Percentiles rank a stretch among this genome's conserved stretches.
phyloP scores from a whole-genome alignment of 129 eudicot genomes.

The Artemisia annua region DNA sequence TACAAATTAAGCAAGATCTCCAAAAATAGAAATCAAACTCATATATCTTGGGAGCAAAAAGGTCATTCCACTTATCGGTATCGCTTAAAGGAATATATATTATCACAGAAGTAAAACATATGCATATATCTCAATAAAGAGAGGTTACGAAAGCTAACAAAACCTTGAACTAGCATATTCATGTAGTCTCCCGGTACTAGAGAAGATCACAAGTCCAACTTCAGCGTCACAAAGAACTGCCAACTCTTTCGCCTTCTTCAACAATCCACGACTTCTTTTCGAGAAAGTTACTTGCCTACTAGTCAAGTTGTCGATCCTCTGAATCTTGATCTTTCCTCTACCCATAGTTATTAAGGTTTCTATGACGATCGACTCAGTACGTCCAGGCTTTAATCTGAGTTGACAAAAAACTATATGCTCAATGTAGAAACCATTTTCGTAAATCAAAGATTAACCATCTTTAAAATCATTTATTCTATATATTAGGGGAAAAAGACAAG shows the following conservation, averaged over 20 bases:
- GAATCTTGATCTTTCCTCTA: constrained; percentile 28
- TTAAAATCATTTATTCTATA: neutral
- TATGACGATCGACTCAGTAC: neutral
- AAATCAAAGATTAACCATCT: neutral
- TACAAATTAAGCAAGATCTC: no score
- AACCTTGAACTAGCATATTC: constrained; percentile 31
- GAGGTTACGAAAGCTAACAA: no score
- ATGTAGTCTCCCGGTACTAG: constrained; percentile 31
- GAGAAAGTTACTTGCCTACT: constrained; percentile 34
- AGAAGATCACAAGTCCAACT: constrained; percentile 31
- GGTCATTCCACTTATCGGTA: no score
- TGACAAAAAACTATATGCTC: neutral
- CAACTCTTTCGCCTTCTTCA: constrained; percentile 31
- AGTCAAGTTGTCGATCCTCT: constrained; percentile 25
- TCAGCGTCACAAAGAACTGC: constrained; percentile 30
- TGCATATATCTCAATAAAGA: no score
- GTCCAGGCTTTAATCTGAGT: neutral
- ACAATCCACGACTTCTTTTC: constrained; percentile 23
- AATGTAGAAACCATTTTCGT: neutral
- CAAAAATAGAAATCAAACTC: no score
- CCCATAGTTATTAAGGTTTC: constrained; percentile 24
- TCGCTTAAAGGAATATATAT: no score
- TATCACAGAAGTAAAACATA: no score
- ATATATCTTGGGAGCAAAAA: no score
- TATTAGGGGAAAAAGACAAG: neutral